Percentiles rank a stretch among this genome's conserved stretches.
phyloP scores from a whole-genome alignment of 1,284 basidiomycete species.

The Fomitopsis schrenkii region DNA sequence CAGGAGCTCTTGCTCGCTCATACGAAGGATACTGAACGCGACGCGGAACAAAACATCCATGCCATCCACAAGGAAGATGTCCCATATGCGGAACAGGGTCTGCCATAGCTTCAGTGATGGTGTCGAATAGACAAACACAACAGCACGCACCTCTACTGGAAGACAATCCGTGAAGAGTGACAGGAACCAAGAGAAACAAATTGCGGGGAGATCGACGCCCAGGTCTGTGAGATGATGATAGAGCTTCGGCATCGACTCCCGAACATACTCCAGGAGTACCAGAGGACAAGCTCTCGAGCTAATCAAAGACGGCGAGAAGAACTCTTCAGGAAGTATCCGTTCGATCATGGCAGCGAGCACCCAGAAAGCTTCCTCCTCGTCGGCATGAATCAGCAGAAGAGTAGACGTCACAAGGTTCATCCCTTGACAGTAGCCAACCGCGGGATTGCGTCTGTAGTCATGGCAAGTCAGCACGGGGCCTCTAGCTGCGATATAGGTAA shows the following conservation, averaged over 20 bases:
- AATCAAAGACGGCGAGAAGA: constrained; percentile 79
- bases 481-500: constrained; percentile 10
- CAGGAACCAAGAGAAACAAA: constrained; percentile 98
- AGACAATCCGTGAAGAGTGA: constrained; percentile 95
- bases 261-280: constrained; percentile 86
- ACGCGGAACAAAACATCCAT: constrained; percentile 90
- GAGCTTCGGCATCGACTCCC: constrained; percentile 73
- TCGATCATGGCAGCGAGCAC: constrained; percentile 88
- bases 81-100: constrained; percentile 92
- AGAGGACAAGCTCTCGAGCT: constrained; percentile 93
- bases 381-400: constrained; percentile 86
- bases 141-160: constrained; percentile 76
- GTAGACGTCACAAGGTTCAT: constrained; percentile 97
- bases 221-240: constrained; percentile 74
- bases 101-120: constrained; percentile 23
- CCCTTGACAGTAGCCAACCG: constrained; percentile 87
- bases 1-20: constrained; percentile 80
- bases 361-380: constrained; percentile 98
- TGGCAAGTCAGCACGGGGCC: neutral
- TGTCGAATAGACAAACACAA: neutral
- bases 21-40: constrained; percentile 82
- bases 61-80: constrained; percentile 94
- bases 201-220: constrained; percentile 87
- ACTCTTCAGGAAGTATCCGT: constrained; percentile 76
- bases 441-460: constrained; percentile 65